Base-by-base conservation (phyloP, 129 eudicot species). In the Logfia minima region DNA sequence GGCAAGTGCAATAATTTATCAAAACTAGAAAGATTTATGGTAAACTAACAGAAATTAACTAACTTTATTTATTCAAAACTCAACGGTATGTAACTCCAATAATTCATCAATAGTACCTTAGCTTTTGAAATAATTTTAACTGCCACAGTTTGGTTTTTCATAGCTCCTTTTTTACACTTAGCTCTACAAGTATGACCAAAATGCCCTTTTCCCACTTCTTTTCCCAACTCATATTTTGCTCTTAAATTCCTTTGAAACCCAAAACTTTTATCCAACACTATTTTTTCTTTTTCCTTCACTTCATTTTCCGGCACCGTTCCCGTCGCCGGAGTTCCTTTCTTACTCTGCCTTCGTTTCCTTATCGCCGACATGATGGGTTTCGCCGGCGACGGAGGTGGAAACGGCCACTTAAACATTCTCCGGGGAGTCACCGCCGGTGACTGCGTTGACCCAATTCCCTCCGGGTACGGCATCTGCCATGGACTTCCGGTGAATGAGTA, bases 331-430 rank as follows among this genome's bases (percentile, higher is more conserved):
- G 74, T 79, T 7, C 66, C 68, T 85, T 73, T 86, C 62, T 24
- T 74, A 11, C 70, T 34, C 21, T 83, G 86, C 65, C 85, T 85
- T 70, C 97, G 79, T 60, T 92, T 88, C 88, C 88, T 10, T 19
- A 94, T 65, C 72, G 87, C 90, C 76, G 98, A 85, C 93, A 91
- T 88, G 75, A 93, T 90, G 71, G 98, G 98, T 84, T 86, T 94
- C 66, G 97, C 98, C 85, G 98, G 98, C 2, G 97, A 94, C 73
- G 98, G 98, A 16, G 99, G 99, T 16, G 99, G 99, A 31, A 94
- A 86, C 78, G 97, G 97, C 97, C 97, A 94, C 75, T 87, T 88
- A 80, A 91, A 82, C 66, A 79, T 70, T 76, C 88, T 76, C 71
- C 82, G 73, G 1, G 97, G 97, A 8, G 98, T 89, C 82, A 88